A percentile compares a stretch with the other conserved stretches of the same genome.
Conservation (phyloP, 169 alveolate genomes). For the Plasmodium cynomolgi region DNA sequence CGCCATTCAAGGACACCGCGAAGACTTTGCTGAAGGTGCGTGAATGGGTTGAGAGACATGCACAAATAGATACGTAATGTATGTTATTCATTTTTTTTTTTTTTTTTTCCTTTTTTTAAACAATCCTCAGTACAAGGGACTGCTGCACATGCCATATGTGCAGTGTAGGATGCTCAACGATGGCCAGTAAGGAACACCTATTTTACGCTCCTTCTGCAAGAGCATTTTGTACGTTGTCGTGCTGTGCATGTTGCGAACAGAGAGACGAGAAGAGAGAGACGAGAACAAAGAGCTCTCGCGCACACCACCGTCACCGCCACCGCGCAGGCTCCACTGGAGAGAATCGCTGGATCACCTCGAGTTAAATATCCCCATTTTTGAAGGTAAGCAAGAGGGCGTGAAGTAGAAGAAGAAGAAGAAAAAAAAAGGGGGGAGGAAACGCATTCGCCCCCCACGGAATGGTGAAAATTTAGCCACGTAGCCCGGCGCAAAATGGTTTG, state of each 20-base stretch:
- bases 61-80: neutral
- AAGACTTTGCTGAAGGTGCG: slow-evolving; percentile 48
- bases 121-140: slow-evolving; percentile 47
- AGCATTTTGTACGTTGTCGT: neutral
- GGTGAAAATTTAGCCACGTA: neutral
- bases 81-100: neutral
- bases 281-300: neutral
- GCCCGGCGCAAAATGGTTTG: neutral
- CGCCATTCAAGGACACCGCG: slow-evolving; percentile 64
- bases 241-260: neutral
- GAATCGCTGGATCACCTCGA: slow-evolving; percentile 58
- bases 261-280: neutral
- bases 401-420: neutral
- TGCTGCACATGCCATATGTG: slow-evolving; percentile 61
- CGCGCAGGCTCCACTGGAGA: slow-evolving; percentile 54
- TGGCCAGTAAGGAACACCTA: slow-evolving; percentile 3
- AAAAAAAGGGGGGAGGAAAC: neutral
- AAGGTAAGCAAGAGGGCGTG: slow-evolving; percentile 13
- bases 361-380: slow-evolving; percentile 54
- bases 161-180: slow-evolving; percentile 9
- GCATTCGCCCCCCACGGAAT: neutral
- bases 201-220: neutral
- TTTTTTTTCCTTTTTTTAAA: slow-evolving; percentile 10
- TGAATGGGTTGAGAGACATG: neutral
- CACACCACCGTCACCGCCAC: neutral